Evolutionary conservation across 2,329 filamentous ascomycete genomes (phyloP), one percentile per base, ranked within the genome.

Genomic region (Trichoderma oligosporum): DNA sequence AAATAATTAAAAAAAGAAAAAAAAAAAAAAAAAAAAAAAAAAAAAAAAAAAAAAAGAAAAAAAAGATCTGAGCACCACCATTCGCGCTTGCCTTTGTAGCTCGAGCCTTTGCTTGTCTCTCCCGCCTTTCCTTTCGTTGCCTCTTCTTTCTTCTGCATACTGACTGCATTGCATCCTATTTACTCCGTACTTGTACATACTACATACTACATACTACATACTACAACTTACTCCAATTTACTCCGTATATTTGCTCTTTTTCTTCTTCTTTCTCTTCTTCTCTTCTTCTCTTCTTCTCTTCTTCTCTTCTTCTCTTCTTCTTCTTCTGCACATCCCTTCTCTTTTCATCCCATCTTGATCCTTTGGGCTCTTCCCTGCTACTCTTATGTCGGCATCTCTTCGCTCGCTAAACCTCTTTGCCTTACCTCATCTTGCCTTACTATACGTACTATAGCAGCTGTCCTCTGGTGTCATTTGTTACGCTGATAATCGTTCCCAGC

Each of bases 261-360:
- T 18, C 20, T 57, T 45, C 54, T 51, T 56, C 60, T 61, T 58
- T 59, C 61, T 62, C n/a, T 60, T 60, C 54, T 51, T 61, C 61
- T 60, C 57, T 61, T 58, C 61, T 46, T 47, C 39, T 42, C 41
- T 46, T 38, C 35, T 14, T 46, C 51, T 33, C 35, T 48, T 18
- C 20, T 29, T 35, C 29, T 44, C 52, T 38, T 39, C n/a, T n/a
- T n/a, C n/a, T n/a, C n/a, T n/a, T n/a, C 33, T 35, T 16, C 20
- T 58, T 59, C 58, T 36, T 18, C 20, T 57, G 54, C 54, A 57
- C 58, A 61, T 61, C 60, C 58, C 61, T 62, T 18, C 61, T 60
- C 54, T 51, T 61, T 61, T 60, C 57, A 62, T 58, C 61, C 49
- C 47, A 35, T 42, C 41, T 46, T 38, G 39, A 16, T 46, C 51